phyloP scores from a whole-genome alignment of 192 early-diverging fungal species.

The Jimgerdemannia flammicorona region DNA sequence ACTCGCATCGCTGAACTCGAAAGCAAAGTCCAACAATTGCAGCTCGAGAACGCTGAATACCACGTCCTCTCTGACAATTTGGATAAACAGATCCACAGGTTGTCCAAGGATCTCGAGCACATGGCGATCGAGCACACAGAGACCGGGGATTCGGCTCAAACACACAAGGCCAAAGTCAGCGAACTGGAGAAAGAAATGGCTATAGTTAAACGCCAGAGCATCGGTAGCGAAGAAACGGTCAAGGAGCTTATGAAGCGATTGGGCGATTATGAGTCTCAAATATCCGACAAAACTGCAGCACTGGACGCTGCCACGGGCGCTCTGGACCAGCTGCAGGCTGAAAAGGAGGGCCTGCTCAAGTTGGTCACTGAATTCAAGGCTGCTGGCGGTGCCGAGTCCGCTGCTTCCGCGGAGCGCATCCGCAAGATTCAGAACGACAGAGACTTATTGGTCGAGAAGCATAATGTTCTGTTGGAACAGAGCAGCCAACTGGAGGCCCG shows the following conservation, averaged over 20 bases:
- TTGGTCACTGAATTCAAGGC: constrained; percentile 9
- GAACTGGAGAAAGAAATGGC: neutral
- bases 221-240: neutral
- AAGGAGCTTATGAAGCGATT: neutral
- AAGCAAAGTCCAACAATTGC: neutral
- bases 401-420: neutral
- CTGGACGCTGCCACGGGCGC: neutral
- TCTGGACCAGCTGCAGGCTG: neutral
- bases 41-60: neutral
- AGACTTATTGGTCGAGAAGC: neutral
- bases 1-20: neutral
- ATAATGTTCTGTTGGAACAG: neutral
- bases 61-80: neutral
- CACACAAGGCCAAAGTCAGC: neutral
- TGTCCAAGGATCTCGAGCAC: neutral
- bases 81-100: neutral
- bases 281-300: neutral
- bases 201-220: neutral
- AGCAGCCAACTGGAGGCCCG: neutral
- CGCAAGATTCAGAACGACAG: neutral
- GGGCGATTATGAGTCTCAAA: neutral
- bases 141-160: neutral
- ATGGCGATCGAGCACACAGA: neutral
- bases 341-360: constrained; percentile 25
- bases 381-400: neutral